Conservation (phyloP, 352 stramenopile genomes). For the Paralagenidium karlingii region DNA sequence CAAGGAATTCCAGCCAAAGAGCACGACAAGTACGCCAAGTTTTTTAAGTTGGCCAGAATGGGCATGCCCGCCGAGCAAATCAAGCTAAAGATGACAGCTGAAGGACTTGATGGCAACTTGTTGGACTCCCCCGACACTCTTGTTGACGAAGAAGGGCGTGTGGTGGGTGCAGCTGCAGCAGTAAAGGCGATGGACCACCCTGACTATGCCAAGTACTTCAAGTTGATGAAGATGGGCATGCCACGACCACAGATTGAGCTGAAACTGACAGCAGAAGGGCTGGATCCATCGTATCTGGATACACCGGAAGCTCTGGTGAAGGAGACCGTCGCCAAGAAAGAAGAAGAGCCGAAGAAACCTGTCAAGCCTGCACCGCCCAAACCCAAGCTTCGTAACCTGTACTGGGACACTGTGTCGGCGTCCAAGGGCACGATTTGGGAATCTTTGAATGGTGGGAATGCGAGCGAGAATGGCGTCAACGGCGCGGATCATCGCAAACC, state of each 20-base stretch:
- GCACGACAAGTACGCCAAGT: conserved; percentile 74
- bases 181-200: conserved; percentile 72
- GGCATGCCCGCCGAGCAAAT: conserved; percentile 77
- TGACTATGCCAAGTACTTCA: conserved; percentile 91
- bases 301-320: conserved; percentile 58
- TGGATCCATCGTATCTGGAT: conserved; percentile 85
- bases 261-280: conserved; percentile 85
- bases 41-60: conserved; percentile 90
- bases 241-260: conserved; percentile 85
- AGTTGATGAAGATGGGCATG: conserved; percentile 93
- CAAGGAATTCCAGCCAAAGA: conserved; percentile 23
- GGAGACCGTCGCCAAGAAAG: conserved; percentile 13
- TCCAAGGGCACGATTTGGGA: conserved; percentile 67
- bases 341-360: conserved; percentile 8
- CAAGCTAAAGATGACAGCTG: conserved; percentile 77
- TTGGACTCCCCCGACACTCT: conserved; percentile 51
- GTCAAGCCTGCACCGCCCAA: conserved; percentile 38
- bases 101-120: conserved; percentile 38
- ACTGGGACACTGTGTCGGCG: conserved; percentile 65
- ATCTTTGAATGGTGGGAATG: conserved; percentile 14
- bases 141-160: conserved; percentile 35
- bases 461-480: conserved; percentile 12
- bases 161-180: conserved; percentile 10
- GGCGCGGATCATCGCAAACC: conserved; percentile 7
- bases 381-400: conserved; percentile 71